Evolutionary conservation across 169 alveolate genomes (phyloP).

Genomic region (Eimeria maxima): DNA sequence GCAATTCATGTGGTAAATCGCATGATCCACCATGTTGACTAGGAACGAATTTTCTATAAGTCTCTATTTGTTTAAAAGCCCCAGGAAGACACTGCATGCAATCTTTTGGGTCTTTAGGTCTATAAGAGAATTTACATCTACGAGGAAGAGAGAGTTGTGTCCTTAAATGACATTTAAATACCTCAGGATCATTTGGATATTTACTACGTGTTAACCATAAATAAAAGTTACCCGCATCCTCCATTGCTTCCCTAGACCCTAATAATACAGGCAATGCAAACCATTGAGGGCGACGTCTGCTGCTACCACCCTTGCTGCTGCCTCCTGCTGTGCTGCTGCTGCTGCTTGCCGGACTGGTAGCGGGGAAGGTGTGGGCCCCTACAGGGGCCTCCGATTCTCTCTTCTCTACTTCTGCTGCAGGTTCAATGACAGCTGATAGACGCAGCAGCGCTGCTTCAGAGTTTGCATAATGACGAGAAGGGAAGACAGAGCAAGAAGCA

Average conservation of each 20-base stretch:
- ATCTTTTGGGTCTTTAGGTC: conserved; percentile 70
- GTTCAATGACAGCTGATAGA: conserved; percentile 1
- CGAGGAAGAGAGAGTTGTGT: conserved; percentile 58
- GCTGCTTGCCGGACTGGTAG: background rate
- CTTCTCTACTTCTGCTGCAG: background rate
- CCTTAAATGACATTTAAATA: conserved; percentile 73
- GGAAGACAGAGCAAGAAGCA: background rate
- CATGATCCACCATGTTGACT: conserved; percentile 73
- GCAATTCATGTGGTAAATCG: conserved; percentile 54
- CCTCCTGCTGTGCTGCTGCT: conserved; percentile 36
- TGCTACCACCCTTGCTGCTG: conserved; percentile 3
- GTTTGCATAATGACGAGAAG: conserved; percentile 25
- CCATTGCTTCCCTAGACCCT: conserved; percentile 47
- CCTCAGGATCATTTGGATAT: conserved; percentile 78
- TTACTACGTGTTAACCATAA: conserved; percentile 72
- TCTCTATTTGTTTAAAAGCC: background rate
- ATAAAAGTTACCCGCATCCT: conserved; percentile 68
- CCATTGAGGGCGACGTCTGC: conserved; percentile 79
- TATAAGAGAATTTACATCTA: conserved; percentile 27
- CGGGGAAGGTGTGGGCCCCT: background rate
- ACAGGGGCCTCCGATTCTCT: background rate
- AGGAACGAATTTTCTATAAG: conserved; percentile 36
- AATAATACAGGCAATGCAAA: conserved; percentile 67
- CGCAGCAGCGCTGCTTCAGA: conserved; percentile 30
- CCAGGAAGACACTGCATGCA: conserved; percentile 59